Evolutionary conservation across 2,329 filamentous ascomycete species (phyloP).

Genomic region (Microsporum canis): DNA sequence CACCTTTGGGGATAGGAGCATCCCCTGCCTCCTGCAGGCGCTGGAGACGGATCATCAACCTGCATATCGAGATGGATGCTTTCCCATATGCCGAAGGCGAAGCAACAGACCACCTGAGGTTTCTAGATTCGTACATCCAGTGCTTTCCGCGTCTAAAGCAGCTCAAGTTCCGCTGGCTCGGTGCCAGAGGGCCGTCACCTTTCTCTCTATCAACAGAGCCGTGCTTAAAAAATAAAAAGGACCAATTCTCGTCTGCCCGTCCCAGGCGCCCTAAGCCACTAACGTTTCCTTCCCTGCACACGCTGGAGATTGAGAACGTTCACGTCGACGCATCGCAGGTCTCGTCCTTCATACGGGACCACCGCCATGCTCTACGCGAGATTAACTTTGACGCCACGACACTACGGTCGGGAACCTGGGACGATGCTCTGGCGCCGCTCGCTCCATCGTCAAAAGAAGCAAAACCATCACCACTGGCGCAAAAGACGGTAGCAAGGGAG

Average conservation of each 20-base stretch:
- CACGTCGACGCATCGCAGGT: conserved; percentile 62
- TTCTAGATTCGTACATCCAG: conserved; percentile 70
- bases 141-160: conserved; percentile 56
- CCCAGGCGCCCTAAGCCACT: conserved; percentile 40
- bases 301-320: conserved; percentile 61
- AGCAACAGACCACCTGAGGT: conserved; percentile 59
- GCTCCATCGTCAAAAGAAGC: conserved; percentile 33
- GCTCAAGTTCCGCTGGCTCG: conserved; percentile 67
- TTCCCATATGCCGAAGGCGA: conserved; percentile 38
- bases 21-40: conserved; percentile 58
- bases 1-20: conserved; percentile 57
- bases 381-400: conserved; percentile 70
- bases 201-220: conserved; percentile 59
- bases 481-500: conserved; percentile 8
- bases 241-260: conserved; percentile 35
- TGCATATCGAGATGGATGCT: conserved; percentile 60
- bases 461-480: conserved; percentile 20
- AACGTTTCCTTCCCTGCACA: conserved; percentile 55
- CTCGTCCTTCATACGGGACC: conserved; percentile 53
- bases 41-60: conserved; percentile 66
- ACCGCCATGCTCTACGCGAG: conserved; percentile 58
- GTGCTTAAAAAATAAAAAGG: conserved; percentile 39
- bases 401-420: conserved; percentile 63
- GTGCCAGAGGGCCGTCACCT: conserved; percentile 60
- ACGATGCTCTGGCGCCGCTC: conserved; percentile 67